phyloP scores from a whole-genome alignment of 148 eudicot species.

The Bassia scoparia region DNA sequence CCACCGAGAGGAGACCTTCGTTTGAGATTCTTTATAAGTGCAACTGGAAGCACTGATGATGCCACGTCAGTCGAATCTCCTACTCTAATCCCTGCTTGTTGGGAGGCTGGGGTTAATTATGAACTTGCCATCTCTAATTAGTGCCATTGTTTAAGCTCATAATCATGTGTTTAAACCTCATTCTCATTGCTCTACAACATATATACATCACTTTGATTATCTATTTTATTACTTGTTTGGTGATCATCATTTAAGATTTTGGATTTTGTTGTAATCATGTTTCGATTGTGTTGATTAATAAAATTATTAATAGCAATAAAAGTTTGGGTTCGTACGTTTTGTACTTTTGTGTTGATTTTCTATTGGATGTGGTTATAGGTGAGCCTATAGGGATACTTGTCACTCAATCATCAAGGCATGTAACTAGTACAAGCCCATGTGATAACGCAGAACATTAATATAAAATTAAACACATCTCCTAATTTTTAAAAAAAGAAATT shows the following conservation, averaged over 20 bases:
- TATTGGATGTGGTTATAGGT: too few relatives aligned
- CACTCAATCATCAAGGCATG: too few relatives aligned
- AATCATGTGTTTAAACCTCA: too few relatives aligned
- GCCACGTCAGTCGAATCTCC: constrained; percentile 16
- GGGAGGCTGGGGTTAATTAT: constrained; percentile 12
- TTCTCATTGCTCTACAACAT: not conserved
- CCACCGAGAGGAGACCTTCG: constrained; percentile 41
- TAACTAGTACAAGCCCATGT: too few relatives aligned
- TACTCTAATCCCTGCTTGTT: constrained; percentile 11
- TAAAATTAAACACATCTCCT: too few relatives aligned
- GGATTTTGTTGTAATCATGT: constrained; percentile 3
- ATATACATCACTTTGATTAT: not conserved
- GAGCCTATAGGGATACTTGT: too few relatives aligned
- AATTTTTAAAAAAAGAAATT: too few relatives aligned
- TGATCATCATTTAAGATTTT: constrained; percentile 3
- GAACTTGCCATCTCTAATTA: constrained; percentile 8
- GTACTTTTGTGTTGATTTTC: too few relatives aligned
- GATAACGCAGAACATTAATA: too few relatives aligned
- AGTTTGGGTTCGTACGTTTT: not conserved
- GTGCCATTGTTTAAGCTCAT: too few relatives aligned
- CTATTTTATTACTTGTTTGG: not conserved
- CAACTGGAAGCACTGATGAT: constrained; percentile 11
- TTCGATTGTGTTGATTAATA: not conserved
- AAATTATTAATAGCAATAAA: not conserved
- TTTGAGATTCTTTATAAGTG: not conserved